Base-by-base conservation (phyloP, 257 asterid species). In the Mentha longifolia region DNA sequence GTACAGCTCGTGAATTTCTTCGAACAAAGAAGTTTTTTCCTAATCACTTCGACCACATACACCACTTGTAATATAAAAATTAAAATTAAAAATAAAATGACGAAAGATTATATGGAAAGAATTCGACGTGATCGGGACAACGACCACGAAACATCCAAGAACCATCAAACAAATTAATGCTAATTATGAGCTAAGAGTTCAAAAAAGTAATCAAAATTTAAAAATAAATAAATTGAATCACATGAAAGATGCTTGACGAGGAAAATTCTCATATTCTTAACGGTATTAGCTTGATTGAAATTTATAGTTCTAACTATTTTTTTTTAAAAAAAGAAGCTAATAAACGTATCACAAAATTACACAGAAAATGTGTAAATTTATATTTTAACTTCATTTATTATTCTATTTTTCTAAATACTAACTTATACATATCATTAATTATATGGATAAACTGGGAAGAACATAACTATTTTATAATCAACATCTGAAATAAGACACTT, bases 101-200 rank as follows among this genome's bases (percentile, higher is more conserved):
- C 68, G 41, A 62, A 62, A 62, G 39, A 42, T 20, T 12, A 62
- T 31, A 62, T 41, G 52, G 11, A 33, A 62, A 62, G 35, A 35
- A 41, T 64, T 42, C 42, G 37, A 20, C 37, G 54, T 62, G 19
- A 61, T 41, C 33, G 20, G 1, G 52, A 64, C 68, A 19, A 62
- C 12, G 68, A 35, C 54, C 17, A 20, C 6, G 56, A 64, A 64
- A 9, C 56, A 62, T 43, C 56, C 56, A 64, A 43, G 56, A 64
- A 64, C 8, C 15, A 20, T 43, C 42, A 51, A 25, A 8, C 47
- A 42, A 35, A 35, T 35, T 39, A 4, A 14, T 59, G 57, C 0
- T 3, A 55, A 61, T 35, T 43, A 28, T 37, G 62, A 35, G 37
- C 37, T 56, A 56, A 20, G 61, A 14, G 17, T 25, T 56, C 16